These are phyloP conservation scores for Trametes sp. DNA, from an alignment of 1,284 basidiomycete species.

Conservation along the genomic window DNA sequence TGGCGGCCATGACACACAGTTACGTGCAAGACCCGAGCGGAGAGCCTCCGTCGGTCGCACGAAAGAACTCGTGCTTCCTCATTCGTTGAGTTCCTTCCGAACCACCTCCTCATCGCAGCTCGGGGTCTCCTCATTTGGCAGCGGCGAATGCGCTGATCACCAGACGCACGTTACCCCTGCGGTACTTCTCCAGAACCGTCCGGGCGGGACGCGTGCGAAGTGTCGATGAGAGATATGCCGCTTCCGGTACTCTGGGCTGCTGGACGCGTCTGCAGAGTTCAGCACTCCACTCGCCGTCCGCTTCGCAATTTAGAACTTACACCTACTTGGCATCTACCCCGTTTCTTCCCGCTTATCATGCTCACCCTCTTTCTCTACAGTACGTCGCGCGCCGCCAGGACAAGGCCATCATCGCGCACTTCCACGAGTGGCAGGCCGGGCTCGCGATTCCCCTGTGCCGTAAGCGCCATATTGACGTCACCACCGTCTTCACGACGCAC, in stretches of 20 bases:
- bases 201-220: slow-evolving; percentile 4
- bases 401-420: slow-evolving; percentile 93
- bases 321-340: neutral
- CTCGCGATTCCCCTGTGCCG: slow-evolving; percentile 96
- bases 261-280: neutral
- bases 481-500: slow-evolving; percentile 97
- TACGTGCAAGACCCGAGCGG: slow-evolving; percentile 10
- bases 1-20: slow-evolving; percentile 11
- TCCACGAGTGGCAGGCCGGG: slow-evolving; percentile 99
- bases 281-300: slow-evolving; percentile 3
- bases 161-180: slow-evolving; percentile 8
- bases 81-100: slow-evolving; percentile 12
- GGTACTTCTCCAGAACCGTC: slow-evolving; percentile 3
- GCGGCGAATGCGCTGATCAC: neutral
- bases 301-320: neutral
- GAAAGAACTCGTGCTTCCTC: slow-evolving; percentile 10
- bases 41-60: neutral
- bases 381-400: slow-evolving; percentile 83
- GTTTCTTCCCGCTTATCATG: neutral
- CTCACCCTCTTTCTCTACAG: slow-evolving; percentile 46
- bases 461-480: slow-evolving; percentile 97
- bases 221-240: slow-evolving; percentile 3
- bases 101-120: neutral
- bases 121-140: slow-evolving; percentile 7
- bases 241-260: neutral